These are phyloP conservation scores for Botrytis fragariae DNA, from an alignment of 2,329 filamentous ascomycete genomes.

Conservation along the genomic window DNA sequence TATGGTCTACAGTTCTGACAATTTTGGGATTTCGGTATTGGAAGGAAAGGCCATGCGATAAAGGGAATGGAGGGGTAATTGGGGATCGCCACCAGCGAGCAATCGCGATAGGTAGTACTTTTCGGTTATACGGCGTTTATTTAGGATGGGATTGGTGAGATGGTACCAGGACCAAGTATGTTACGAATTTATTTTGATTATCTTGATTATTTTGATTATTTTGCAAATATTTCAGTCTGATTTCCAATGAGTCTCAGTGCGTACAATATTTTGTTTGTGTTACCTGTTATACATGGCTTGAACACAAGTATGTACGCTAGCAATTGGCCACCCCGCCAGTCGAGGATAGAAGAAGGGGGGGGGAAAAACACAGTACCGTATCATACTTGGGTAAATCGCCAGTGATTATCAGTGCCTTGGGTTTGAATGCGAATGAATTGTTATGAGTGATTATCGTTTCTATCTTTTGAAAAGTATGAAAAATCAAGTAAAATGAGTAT, in stretches of 20 bases:
- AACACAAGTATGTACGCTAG: not conserved
- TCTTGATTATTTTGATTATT: not conserved
- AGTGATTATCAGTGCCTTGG: not conserved
- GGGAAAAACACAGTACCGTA: not conserved
- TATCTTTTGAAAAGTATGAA: not conserved
- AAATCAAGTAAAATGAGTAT: not conserved
- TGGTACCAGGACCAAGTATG: not conserved
- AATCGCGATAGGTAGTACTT: not conserved
- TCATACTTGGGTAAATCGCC: not conserved
- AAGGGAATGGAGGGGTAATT: not conserved
- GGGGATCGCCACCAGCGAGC: not conserved
- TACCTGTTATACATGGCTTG: not conserved
- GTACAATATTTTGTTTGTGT: not conserved
- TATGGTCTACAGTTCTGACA: not conserved
- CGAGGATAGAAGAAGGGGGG: not conserved
- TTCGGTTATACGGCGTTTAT: not conserved
- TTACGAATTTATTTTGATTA: not conserved
- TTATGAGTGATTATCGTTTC: not conserved
- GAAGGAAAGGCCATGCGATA: not conserved
- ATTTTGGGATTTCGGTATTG: not conserved
- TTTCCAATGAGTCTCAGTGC: not conserved
- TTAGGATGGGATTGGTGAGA: not conserved
- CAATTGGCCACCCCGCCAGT: not conserved
- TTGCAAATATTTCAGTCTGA: not conserved
- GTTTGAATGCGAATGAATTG: not conserved